Percentiles rank a stretch among this genome's conserved stretches.
Conservation (phyloP, 805 yeast species). For the Zygotorulaspora sp. region DNA sequence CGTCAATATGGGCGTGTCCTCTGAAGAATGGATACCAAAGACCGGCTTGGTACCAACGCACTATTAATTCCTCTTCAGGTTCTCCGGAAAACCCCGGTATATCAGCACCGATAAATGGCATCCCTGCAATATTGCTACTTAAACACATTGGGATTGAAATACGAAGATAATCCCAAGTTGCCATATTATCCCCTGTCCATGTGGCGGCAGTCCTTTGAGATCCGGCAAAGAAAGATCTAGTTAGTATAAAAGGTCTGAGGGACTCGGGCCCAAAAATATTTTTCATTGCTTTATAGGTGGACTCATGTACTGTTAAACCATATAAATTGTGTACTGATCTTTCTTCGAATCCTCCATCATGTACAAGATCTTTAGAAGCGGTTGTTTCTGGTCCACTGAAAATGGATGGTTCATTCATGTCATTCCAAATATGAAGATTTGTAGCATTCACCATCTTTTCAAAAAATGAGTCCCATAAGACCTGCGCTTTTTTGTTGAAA, state of each 20-base stretch:
- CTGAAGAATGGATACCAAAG: constrained; percentile 95
- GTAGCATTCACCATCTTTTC: constrained; percentile 44
- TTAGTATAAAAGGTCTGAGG: constrained; percentile 79
- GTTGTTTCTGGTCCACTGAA: constrained; percentile 94
- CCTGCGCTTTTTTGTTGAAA: constrained; percentile 55
- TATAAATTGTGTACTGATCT: constrained; percentile 85
- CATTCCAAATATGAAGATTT: constrained; percentile 89
- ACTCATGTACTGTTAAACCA: constrained; percentile 75
- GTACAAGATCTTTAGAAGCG: constrained; percentile 76
- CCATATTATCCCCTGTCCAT: constrained; percentile 98
- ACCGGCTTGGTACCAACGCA: constrained; percentile 96
- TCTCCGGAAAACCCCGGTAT: constrained; percentile 96
- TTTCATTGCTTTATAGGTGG: constrained; percentile 65
- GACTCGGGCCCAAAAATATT: constrained; percentile 42
- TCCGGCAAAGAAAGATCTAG: constrained; percentile 85
- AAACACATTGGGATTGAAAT: constrained; percentile 84
- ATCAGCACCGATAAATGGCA: constrained; percentile 94
- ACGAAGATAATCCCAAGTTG: constrained; percentile 82
- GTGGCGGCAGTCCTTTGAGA: constrained; percentile 87
- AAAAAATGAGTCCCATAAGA: constrained; percentile 57
- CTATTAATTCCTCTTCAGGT: constrained; percentile 72
- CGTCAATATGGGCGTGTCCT: constrained; percentile 94
- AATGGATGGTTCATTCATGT: constrained; percentile 96
- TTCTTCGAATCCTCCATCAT: constrained; percentile 80
- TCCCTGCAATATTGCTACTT: constrained; percentile 74